Conservation (phyloP, 768 basidiomycete genomes). For the Rhodocollybia butyracea region DNA sequence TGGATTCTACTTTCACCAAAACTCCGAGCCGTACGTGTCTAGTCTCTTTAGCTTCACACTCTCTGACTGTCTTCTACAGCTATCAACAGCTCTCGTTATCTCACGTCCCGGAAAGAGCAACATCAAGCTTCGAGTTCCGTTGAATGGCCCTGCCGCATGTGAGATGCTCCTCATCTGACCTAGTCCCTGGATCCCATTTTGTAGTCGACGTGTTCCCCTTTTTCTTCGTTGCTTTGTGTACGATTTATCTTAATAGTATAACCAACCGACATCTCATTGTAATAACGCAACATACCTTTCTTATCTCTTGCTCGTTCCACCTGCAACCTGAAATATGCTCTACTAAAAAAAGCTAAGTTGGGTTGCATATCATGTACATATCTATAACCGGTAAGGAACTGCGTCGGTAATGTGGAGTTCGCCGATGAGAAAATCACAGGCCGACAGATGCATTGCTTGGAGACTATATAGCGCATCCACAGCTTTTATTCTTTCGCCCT, state of each 20-base stretch:
- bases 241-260: neutral
- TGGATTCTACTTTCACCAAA: constrained; percentile 92
- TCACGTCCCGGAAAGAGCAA: constrained; percentile 72
- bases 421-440: neutral
- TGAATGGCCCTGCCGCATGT: constrained; percentile 29
- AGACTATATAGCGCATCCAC: too few species aligned
- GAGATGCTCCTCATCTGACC: neutral
- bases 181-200: neutral
- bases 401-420: neutral
- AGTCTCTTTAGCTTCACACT: constrained; percentile 8
- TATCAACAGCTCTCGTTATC: constrained; percentile 87
- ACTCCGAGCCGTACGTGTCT: constrained; percentile 82
- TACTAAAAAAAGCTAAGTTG: too few species aligned
- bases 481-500: too few species aligned
- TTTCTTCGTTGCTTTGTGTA: neutral
- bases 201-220: neutral
- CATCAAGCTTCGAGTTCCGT: constrained; percentile 85
- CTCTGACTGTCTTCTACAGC: constrained; percentile 32
- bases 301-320: too few species aligned
- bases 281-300: neutral
- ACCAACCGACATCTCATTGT: neutral
- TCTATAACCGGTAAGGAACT: too few species aligned
- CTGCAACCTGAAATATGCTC: too few species aligned
- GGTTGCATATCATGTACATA: too few species aligned
- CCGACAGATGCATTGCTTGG: too few species aligned